These are phyloP conservation scores for Dicorynia guianensis DNA, from an alignment of 306 rosid species.

Conservation along the genomic window DNA sequence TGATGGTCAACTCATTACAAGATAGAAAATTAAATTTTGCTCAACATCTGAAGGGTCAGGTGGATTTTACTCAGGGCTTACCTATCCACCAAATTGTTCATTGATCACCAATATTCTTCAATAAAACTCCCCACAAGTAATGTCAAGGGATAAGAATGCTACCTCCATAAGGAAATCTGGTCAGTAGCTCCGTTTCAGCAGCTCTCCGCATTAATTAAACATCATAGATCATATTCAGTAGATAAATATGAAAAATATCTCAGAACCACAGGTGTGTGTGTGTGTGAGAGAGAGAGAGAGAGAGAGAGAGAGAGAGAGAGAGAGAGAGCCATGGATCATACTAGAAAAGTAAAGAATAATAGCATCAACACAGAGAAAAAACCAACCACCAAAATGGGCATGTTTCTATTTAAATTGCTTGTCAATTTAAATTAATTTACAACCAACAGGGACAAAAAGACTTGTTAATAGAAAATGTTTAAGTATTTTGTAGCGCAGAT, in stretches of 20 bases:
- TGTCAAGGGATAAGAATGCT: constrained; percentile 38
- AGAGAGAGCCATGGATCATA: too few relatives aligned
- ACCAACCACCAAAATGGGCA: too few relatives aligned
- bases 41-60: neutral
- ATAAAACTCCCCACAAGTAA: constrained; percentile 25
- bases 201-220: constrained; percentile 72
- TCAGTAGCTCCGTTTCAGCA: constrained; percentile 82
- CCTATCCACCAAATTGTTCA: neutral
- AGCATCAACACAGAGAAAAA: too few relatives aligned
- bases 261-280: constrained; percentile 4
- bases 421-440: too few relatives aligned
- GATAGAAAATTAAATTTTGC: constrained; percentile 10
- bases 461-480: neutral
- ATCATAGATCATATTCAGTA: constrained; percentile 24
- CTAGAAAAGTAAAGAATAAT: too few relatives aligned
- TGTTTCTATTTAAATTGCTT: too few relatives aligned
- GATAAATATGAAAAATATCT: constrained; percentile 33
- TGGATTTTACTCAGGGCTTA: constrained; percentile 16
- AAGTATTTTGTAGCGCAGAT: constrained; percentile 10
- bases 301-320: too few relatives aligned
- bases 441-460: too few relatives aligned
- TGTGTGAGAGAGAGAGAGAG: too few relatives aligned
- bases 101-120: neutral
- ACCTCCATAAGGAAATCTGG: constrained; percentile 88
- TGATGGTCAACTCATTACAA: neutral